Evolutionary conservation across 140 eudicot species (phyloP), one percentile per base, ranked within the genome.

Genomic region (Senecio squalidus): DNA sequence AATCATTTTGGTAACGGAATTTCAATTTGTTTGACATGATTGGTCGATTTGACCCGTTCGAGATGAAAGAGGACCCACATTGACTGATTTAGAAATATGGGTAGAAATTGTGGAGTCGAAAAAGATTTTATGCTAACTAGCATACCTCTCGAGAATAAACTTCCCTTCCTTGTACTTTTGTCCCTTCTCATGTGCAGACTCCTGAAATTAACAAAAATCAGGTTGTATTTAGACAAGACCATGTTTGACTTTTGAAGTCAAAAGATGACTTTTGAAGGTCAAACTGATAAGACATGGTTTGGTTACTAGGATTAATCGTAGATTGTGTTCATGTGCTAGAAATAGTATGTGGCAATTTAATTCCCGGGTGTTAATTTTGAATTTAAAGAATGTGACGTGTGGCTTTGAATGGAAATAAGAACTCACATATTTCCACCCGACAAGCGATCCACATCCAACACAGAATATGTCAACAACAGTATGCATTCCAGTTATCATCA

Each of bases 391-490:
- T 5, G 18, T 4, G 5, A 16, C 8, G 38, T 15, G 3, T 14
- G 33, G 36, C 17, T 26, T 50, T 22, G 10, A 25, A 24, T 33
- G 17, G 10, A 63, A 36, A 26, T n/a, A 45, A 24, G 13, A 55
- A 54, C 90, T 77, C 62, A 85, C 97, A 55, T 89, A 89, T 89
- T 82, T 85, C 97, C 95, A 85, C 13, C 95, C 94, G 11, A 89
- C 78, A 51, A 80, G 75, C 1, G 93, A 73, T 51, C 97, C 95
- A 75, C 97, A 89, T n/a, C 86, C 82, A 64, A 85, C 94, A 40
- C 95, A 89, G 75, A 80, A 89, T 53, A 82, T 85, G 76, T 85
- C 97, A 28, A 72, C 89, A 48, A 85, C 95, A 16, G 80, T 85
- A 47, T 85, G 97, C 84, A 82, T 41, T 56, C 97, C 97, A 25